phyloP scores from a whole-genome alignment of 169 alveolate species.

The Eimeria tenella region DNA sequence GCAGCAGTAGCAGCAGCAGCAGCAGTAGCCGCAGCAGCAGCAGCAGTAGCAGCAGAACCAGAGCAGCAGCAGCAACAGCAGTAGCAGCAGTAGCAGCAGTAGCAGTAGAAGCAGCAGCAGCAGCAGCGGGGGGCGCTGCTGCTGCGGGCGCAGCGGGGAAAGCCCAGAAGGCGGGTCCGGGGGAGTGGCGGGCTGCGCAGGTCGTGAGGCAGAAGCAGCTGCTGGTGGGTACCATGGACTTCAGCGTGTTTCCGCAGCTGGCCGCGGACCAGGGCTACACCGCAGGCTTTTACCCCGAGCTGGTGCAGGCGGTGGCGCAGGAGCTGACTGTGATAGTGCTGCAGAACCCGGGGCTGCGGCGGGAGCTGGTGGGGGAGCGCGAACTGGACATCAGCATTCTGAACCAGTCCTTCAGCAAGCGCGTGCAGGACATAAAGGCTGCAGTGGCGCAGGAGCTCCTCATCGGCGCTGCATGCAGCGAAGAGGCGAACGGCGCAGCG shows the following conservation, averaged over 20 bases:
- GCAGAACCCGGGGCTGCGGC: constrained; percentile 66
- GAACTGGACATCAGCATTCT: constrained; percentile 53
- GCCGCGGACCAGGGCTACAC: constrained; percentile 61
- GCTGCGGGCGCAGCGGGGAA: too few species aligned
- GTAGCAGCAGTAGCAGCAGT: too few species aligned
- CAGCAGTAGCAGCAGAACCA: too few species aligned
- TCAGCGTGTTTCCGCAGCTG: constrained; percentile 63
- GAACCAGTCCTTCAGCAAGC: constrained; percentile 60
- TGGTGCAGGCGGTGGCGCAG: constrained; percentile 38
- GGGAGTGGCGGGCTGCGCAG: constrained; percentile 20
- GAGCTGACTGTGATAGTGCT: constrained; percentile 59
- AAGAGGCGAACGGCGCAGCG: not conserved
- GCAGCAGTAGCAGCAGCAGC: too few species aligned
- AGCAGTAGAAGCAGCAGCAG: too few species aligned
- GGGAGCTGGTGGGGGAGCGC: constrained; percentile 66
- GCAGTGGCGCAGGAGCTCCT: constrained; percentile 56
- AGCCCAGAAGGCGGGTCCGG: too few species aligned
- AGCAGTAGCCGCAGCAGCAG: too few species aligned
- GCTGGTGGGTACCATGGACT: constrained; percentile 60
- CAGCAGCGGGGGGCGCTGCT: too few species aligned
- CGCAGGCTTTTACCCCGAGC: constrained; percentile 49
- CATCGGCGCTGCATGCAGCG: constrained; percentile 32
- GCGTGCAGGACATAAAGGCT: constrained; percentile 38
- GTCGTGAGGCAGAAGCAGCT: constrained; percentile 50
- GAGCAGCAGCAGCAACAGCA: too few species aligned